Base-by-base conservation (phyloP, 768 basidiomycete genomes). In the Macrolepiota dolichaula region DNA sequence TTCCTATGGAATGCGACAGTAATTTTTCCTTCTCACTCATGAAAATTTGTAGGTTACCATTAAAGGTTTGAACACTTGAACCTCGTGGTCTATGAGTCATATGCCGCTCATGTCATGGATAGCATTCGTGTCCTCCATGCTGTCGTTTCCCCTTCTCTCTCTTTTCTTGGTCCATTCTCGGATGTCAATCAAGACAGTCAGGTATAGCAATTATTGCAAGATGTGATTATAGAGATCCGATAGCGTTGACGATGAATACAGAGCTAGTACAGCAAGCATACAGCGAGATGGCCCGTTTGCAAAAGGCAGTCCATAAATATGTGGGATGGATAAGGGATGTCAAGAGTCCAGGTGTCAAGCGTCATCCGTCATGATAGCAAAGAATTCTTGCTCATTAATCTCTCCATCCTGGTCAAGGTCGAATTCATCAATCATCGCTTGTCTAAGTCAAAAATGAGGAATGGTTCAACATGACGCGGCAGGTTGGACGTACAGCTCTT, bases 361-460 rank as follows among this genome's bases (percentile, higher is more conserved):
- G 62, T 96, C 94, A 74, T 97, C 95, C 24, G 92, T 92, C 96
- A 98, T 95, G 72, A 98, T 96, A 47, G 92, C 89, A 67, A 96
- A 87, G 77, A 99, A 98, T 74, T 99, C 97, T 70, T 92, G 87
- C 71, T 96, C 91, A 70, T 87, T 95, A 73, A 98, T 98, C 77
- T 96, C 96, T 29, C 96, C 95, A 66, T 99, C 97, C 72, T 94
- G 89, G 77, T 99, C 97, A 25, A 99, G 85, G 74, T 99, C 97
- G 71, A 99, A 99, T 76, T 99, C 97, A 68, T 99, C 97, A 70
- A 99, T 99, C 97, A 99, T 99, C 24, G 97, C 97, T 86, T 98
- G 95, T 66, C 96, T 98, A 66, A 27, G 49, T 38, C 55, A 32
- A 32, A 44, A 22, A 54, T 55, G n/a, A 55, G 17, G 42, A 36